Evolutionary conservation across 306 rosid genomes (phyloP).

Genomic region (Sicyos baderoa): DNA sequence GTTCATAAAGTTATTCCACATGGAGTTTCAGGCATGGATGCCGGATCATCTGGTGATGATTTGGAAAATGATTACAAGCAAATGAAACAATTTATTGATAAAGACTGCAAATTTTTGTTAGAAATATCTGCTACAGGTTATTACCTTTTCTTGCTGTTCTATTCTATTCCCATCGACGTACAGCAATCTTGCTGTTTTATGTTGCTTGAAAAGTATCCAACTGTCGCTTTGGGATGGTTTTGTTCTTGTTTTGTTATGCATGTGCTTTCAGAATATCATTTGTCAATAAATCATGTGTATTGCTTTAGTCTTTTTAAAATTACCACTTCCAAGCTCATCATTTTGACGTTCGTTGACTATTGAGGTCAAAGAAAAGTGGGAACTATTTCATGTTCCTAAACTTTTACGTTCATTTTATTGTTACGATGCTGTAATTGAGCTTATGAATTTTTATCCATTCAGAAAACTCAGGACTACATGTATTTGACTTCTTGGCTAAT

Average conservation of each 20-base stretch:
- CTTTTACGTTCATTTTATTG: background rate
- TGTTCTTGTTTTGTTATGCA: background rate
- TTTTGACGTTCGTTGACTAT: constrained; percentile 6
- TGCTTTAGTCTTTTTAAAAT: background rate
- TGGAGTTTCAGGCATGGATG: constrained; percentile 36
- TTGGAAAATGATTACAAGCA: constrained; percentile 75
- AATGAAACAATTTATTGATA: constrained; percentile 63
- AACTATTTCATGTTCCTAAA: background rate
- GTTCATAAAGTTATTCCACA: constrained; percentile 71
- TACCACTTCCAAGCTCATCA: background rate
- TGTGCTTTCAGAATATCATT: background rate
- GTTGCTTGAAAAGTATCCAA: background rate
- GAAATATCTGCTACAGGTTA: constrained; percentile 77
- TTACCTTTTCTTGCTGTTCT: constrained; percentile 16
- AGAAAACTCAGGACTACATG: constrained; percentile 97
- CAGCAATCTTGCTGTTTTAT: background rate
- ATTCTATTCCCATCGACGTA: background rate
- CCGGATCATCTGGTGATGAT: constrained; percentile 64
- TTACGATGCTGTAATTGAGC: background rate
- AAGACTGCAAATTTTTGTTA: constrained; percentile 71
- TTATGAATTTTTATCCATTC: constrained; percentile 28
- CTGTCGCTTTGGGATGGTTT: background rate
- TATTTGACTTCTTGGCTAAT: constrained; percentile 92
- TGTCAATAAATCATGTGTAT: background rate
- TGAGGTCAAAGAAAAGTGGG: constrained; percentile 12